These are phyloP conservation scores for Nothophaeocryptopus gaeumannii DNA, from an alignment of 2,329 filamentous ascomycete species.

Conservation along the genomic window DNA sequence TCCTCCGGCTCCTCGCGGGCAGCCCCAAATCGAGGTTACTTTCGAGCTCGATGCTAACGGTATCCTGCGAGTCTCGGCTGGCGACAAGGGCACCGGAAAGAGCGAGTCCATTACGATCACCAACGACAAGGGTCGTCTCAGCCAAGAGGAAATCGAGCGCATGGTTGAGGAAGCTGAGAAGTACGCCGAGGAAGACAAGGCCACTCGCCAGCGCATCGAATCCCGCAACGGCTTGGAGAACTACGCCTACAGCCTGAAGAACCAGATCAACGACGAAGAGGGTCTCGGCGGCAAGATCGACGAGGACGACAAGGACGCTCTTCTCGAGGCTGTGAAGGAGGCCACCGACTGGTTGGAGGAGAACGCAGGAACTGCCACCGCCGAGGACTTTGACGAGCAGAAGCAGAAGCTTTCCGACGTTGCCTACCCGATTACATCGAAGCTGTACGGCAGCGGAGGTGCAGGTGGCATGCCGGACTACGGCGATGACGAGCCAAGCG, in stretches of 20 bases:
- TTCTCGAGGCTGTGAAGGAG: slow-evolving; percentile 96
- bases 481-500: slow-evolving; percentile 62
- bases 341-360: slow-evolving; percentile 94
- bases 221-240: slow-evolving; percentile 96
- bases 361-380: slow-evolving; percentile 77
- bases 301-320: slow-evolving; percentile 95
- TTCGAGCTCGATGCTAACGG: slow-evolving; percentile 98
- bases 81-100: slow-evolving; percentile 98
- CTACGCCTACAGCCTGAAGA: slow-evolving; percentile 98
- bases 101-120: slow-evolving; percentile 96
- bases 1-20: slow-evolving; percentile 88
- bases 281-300: slow-evolving; percentile 98
- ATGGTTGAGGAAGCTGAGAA: slow-evolving; percentile 99
- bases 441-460: slow-evolving; percentile 70
- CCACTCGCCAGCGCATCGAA: slow-evolving; percentile 93
- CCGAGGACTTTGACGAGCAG: slow-evolving; percentile 98
- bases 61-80: slow-evolving; percentile 92
- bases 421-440: slow-evolving; percentile 98
- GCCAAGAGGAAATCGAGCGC: slow-evolving; percentile 95
- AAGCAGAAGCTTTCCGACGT: slow-evolving; percentile 98
- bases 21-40: slow-evolving; percentile 96
- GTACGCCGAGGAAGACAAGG: slow-evolving; percentile 99
- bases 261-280: slow-evolving; percentile 96
- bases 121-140: slow-evolving; percentile 98
- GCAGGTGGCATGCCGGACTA: slow-evolving; percentile 58